Evolutionary conservation across 2,329 filamentous ascomycete genomes (phyloP), one percentile per base, ranked within the genome.

Genomic region (Cytospora schulzeri): DNA sequence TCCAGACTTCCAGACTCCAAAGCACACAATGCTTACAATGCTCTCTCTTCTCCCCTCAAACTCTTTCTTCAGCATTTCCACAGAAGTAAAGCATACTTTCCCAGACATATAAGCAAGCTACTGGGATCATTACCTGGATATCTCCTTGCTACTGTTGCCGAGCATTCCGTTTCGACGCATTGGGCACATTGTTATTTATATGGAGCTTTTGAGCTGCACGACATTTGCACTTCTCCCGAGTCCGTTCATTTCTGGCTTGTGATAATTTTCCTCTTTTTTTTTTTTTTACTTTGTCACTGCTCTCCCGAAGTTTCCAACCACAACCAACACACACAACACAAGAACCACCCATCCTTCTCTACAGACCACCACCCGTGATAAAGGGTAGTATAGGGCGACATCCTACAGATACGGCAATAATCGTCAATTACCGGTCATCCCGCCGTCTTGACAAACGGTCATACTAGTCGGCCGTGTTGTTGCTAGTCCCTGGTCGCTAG

Each of bases 91-190:
- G 52, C 28, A 48, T 35, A 19, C 15, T 24, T 41, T 63, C 61
- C 64, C 64, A 63, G 50, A 50, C 64, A 66, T 56, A 53, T 41
- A 41, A 56, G 35, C 28, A 33, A 15, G n/a, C 28, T 15, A 14
- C 9, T 24, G 2, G 45, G 7, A 4, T 35, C 14, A 35, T 3
- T 24, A 22, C n/a, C n/a, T 48, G 4, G 41, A 4, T 14, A 4
- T 22, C n/a, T 14, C 41, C 19, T 57, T 28, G 29, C 15, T 57
- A 26, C 29, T 60, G 33, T 66, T 31, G 64, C 57, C 56, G 31
- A 57, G 48, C 26, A 17, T 19, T 29, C 22, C 24, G 60, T 57
- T 24, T 48, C 45, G 45, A 14, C 45, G 45, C 45, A 48, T 5
- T 24, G 22, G 7, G 45, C 45, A 48, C 31, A 53, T 59, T 57